phyloP scores from a whole-genome alignment of 1,284 basidiomycete species.

The Tausonia pullulans region DNA sequence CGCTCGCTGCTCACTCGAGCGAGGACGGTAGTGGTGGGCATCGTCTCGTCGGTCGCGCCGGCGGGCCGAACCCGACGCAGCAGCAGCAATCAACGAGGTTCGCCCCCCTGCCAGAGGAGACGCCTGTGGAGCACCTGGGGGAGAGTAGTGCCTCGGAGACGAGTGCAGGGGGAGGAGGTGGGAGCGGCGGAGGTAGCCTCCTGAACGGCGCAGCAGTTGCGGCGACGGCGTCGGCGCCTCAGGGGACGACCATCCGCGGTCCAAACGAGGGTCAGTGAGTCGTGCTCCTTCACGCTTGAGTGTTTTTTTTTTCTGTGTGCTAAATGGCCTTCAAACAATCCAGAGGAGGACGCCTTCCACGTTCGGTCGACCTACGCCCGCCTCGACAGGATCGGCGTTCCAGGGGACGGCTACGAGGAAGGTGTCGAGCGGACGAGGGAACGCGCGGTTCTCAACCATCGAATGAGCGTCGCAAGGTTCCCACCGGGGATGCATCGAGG shows the following conservation, averaged over 20 bases:
- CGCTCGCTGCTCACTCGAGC: neutral
- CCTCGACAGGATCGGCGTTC: constrained; percentile 69
- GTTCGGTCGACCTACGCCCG: constrained; percentile 80
- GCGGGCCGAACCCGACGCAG: neutral
- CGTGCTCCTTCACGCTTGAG: neutral
- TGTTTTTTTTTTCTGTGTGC: neutral
- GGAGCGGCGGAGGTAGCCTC: neutral
- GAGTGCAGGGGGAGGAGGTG: neutral
- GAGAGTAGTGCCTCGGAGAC: neutral
- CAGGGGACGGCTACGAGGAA: constrained; percentile 82
- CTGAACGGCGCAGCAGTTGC: neutral
- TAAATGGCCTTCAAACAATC: neutral
- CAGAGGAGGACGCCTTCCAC: constrained; percentile 68
- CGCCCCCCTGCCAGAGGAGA: neutral
- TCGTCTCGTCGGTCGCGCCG: neutral
- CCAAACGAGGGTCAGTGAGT: constrained; percentile 4
- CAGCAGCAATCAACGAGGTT: neutral
- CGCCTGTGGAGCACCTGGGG: too few relatives aligned
- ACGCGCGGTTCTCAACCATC: constrained; percentile 38
- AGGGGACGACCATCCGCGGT: neutral
- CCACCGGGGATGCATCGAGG: constrained; percentile 41
- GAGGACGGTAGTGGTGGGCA: neutral
- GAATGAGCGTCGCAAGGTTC: constrained; percentile 7
- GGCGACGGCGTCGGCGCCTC: constrained; percentile 3
- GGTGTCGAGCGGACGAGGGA: constrained; percentile 86